phyloP scores from a whole-genome alignment of 441 rosid species.

The Metrosideros polymorpha region DNA sequence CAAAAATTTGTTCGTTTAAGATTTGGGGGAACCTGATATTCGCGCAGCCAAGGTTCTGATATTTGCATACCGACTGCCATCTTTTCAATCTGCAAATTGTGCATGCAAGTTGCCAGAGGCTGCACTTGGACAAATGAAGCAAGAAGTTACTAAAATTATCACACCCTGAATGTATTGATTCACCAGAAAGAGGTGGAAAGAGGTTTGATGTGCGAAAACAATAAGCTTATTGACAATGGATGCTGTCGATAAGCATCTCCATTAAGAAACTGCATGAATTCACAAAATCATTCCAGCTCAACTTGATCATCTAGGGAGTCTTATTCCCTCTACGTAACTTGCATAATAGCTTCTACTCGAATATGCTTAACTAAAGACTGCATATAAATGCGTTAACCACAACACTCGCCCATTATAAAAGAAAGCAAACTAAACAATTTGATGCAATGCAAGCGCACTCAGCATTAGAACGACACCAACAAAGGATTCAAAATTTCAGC shows the following conservation, averaged over 20 bases:
- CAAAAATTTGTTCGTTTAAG: not conserved
- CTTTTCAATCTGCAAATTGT: conserved; percentile 63
- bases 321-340: not conserved
- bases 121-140: conserved; percentile 13
- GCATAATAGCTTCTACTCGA: not conserved
- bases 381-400: not conserved
- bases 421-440: not conserved
- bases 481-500: not conserved
- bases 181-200: not conserved
- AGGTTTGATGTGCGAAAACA: not conserved
- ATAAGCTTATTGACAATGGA: not conserved
- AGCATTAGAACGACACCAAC: not conserved
- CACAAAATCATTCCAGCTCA: not conserved
- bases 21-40: conserved; percentile 51
- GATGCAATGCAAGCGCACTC: not conserved
- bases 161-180: not conserved
- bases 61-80: conserved; percentile 82
- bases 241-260: not conserved
- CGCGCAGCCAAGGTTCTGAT: conserved; percentile 95
- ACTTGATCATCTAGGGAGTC: not conserved
- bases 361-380: not conserved
- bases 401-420: not conserved
- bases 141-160: not conserved
- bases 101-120: conserved; percentile 94
- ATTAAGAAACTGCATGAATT: not conserved